Conservation (phyloP, 768 basidiomycete species). For the Termitomyces sp. region DNA sequence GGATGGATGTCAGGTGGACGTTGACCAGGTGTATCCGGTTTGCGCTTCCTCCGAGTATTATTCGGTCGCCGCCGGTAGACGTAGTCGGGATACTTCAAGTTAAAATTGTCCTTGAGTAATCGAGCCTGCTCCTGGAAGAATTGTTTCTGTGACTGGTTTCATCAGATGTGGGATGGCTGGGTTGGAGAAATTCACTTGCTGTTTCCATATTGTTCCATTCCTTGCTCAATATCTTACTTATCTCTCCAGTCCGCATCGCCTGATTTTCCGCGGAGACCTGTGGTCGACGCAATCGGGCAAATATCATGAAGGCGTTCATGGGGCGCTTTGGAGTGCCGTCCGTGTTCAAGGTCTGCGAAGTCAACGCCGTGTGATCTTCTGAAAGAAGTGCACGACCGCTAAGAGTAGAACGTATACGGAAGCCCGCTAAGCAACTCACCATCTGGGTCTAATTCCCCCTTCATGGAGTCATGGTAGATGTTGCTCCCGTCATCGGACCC, state of each 20-base stretch:
- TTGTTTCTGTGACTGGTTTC: constrained; percentile 65
- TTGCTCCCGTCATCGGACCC: constrained; percentile 53
- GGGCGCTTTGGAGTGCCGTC: constrained; percentile 88
- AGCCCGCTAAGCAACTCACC: constrained; percentile 26
- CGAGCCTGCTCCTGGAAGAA: constrained; percentile 88
- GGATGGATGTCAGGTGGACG: constrained; percentile 24
- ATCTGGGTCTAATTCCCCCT: constrained; percentile 39
- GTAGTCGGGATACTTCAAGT: constrained; percentile 83
- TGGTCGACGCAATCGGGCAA: constrained; percentile 74
- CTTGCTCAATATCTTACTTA: constrained; percentile 81
- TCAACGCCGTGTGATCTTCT: constrained; percentile 44
- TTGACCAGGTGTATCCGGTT: constrained; percentile 25
- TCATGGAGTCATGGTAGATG: constrained; percentile 29
- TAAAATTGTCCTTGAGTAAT: constrained; percentile 80
- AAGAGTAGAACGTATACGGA: not conserved
- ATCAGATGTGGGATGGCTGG: constrained; percentile 3
- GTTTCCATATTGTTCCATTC: constrained; percentile 82
- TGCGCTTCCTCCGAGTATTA: constrained; percentile 66
- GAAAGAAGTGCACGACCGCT: not conserved
- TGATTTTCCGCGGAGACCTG: constrained; percentile 86
- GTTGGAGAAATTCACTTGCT: constrained; percentile 35
- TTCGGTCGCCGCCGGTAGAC: constrained; percentile 86
- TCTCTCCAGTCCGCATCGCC: constrained; percentile 86
- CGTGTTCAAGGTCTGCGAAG: constrained; percentile 74
- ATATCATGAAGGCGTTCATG: constrained; percentile 96